phyloP scores from a whole-genome alignment of 2,329 filamentous ascomycete genomes.

The Pseudogymnoascus sp. region DNA sequence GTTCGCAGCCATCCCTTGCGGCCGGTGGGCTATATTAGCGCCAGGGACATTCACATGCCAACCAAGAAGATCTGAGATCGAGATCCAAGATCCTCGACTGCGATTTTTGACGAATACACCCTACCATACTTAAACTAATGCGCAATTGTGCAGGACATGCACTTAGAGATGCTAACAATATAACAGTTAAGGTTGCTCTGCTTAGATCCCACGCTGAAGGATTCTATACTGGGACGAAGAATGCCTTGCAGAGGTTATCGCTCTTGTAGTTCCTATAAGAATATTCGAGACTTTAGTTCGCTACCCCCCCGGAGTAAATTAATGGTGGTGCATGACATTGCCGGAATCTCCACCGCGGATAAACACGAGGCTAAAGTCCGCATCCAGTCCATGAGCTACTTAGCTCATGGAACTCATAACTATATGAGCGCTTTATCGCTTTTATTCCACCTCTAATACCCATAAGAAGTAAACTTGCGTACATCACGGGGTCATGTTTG shows the following conservation, averaged over 20 bases:
- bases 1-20: neutral
- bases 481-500: neutral
- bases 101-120: neutral
- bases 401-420: neutral
- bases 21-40: neutral
- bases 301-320: too few relatives aligned
- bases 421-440: neutral
- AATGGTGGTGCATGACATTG: neutral
- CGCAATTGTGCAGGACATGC: neutral
- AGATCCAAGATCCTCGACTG: neutral
- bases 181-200: neutral
- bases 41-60: neutral
- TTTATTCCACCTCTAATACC: slow-evolving; percentile 13
- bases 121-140: neutral
- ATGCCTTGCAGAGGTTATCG: neutral
- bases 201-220: neutral
- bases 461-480: neutral
- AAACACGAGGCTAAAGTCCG: neutral
- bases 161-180: neutral
- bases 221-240: neutral
- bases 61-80: neutral
- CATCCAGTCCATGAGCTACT: neutral
- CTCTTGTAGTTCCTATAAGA: neutral
- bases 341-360: neutral
- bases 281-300: neutral